Evolutionary conservation across 495 filamentous ascomycete genomes (phyloP), one percentile per base, ranked within the genome.

Genomic region (Talaromyces ruber): DNA sequence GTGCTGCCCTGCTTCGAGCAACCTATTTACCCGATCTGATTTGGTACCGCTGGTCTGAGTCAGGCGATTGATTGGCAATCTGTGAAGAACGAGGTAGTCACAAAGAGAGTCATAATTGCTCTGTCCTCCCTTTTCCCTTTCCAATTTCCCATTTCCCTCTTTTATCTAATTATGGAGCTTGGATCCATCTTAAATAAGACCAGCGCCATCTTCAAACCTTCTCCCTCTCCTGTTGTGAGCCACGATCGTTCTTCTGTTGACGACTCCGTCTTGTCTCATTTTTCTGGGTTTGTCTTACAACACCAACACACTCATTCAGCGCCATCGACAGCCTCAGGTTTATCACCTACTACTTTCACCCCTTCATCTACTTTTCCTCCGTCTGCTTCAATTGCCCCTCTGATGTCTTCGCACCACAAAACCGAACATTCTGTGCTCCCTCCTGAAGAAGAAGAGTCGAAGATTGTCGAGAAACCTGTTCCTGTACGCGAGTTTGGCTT

Each of bases 181-280:
- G 26, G 24, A 34, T 57, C 54, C 28, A 57, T 57, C 54, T 57
- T 57, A 25, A 34, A 57, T 57, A 57, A 57, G 54, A 57, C 54
- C 54, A 57, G 18, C 29, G 3, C 52, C 26, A n/a, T n/a, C 16
- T 55, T 16, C 52, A 55, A 55, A 24, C 26, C 22, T 18, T 22
- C 6, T 25, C 54, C 29, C 21, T 29, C 29, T 34, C 2, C 28
- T 57, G 26, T 34, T 57, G 8, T 21, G 28, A 30, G 28, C 54
- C 29, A 30, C 29, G 29, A 30, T 34, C 12, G 0, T 57, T 30
- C 54, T 30, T 18, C 54, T 21, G 28, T 57, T 16, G 28, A 57
- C 26, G 29, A 57, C 14, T 6, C 54, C 54, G 28, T 57, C 28
- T 57, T 57, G 54, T 57, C 54, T 34, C 54, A n/a, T 0, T 57